Evolutionary conservation across 2,329 filamentous ascomycete genomes (phyloP).

Genomic region (Clarireedia sp.): DNA sequence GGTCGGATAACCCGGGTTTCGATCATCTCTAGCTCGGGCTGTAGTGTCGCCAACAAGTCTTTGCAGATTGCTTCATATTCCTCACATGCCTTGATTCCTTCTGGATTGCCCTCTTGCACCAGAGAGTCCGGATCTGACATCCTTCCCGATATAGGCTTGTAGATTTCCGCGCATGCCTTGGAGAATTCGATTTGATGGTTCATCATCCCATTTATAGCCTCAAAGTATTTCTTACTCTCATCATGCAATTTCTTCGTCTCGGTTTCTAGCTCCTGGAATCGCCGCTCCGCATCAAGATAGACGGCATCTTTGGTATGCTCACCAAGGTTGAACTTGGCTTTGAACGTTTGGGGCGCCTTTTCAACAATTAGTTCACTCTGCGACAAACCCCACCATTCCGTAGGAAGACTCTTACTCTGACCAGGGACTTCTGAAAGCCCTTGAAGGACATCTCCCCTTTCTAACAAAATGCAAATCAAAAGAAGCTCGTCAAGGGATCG

Average conservation of each 20-base stretch:
- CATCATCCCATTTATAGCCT: slow-evolving; percentile 97
- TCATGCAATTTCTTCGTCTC: slow-evolving; percentile 97
- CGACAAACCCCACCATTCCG: slow-evolving; percentile 18
- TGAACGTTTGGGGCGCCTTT: slow-evolving; percentile 83
- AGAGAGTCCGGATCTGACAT: slow-evolving; percentile 86
- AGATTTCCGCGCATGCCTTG: slow-evolving; percentile 89
- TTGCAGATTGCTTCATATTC: slow-evolving; percentile 90
- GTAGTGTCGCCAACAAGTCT: slow-evolving; percentile 79
- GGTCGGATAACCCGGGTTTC: slow-evolving; percentile 84
- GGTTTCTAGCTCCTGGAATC: slow-evolving; percentile 86
- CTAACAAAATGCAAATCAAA: neutral
- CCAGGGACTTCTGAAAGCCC: slow-evolving; percentile 85
- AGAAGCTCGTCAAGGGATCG: neutral
- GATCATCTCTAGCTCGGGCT: slow-evolving; percentile 96
- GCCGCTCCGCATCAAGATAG: slow-evolving; percentile 87
- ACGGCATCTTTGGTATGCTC: slow-evolving; percentile 92
- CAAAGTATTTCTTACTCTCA: slow-evolving; percentile 95
- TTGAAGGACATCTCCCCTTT: slow-evolving; percentile 76
- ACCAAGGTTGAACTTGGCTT: slow-evolving; percentile 87
- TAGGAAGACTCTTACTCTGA: slow-evolving; percentile 51
- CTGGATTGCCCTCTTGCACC: slow-evolving; percentile 75
- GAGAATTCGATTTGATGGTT: slow-evolving; percentile 97
- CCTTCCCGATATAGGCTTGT: slow-evolving; percentile 95
- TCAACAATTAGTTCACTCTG: slow-evolving; percentile 15
- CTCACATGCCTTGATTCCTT: slow-evolving; percentile 90